Evolutionary conservation across 805 yeast species (phyloP).

Genomic region (Candida corydali): DNA sequence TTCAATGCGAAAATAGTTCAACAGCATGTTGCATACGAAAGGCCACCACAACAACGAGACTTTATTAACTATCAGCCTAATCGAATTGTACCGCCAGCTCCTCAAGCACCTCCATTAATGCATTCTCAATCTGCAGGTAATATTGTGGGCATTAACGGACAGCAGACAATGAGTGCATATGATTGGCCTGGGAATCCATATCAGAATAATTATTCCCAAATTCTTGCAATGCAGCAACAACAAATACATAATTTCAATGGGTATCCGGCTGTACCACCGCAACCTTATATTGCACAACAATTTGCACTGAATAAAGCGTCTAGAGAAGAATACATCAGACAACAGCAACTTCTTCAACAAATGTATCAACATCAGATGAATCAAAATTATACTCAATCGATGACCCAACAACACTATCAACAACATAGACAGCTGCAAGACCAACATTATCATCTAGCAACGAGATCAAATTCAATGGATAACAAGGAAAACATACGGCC

Average conservation of each 20-base stretch:
- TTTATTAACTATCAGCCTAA: background rate
- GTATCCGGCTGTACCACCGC: background rate
- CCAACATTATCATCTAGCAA: background rate
- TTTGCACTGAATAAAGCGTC: background rate
- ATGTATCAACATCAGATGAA: constrained; percentile 4
- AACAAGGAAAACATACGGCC: constrained; percentile 21
- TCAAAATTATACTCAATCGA: background rate
- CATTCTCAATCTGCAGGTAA: constrained; percentile 8
- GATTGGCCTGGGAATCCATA: no score
- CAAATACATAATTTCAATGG: background rate
- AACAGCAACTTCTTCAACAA: constrained; percentile 3
- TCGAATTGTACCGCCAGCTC: no score
- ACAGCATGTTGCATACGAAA: constrained; percentile 13
- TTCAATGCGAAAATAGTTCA: constrained; percentile 25
- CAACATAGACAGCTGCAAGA: background rate
- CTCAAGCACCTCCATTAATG: constrained; percentile 7
- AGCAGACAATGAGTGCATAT: constrained; percentile 1
- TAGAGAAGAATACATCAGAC: constrained; percentile 1
- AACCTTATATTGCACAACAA: background rate
- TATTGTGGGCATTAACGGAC: background rate
- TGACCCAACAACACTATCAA: background rate
- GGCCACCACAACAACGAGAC: background rate
- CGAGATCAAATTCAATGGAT: constrained; percentile 11
- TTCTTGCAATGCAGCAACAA: constrained; percentile 6
- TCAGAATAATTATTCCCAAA: constrained; percentile 4